Evolutionary conservation across 2,329 filamentous ascomycete genomes (phyloP), one percentile per base, ranked within the genome.

Genomic region (Plenodomus lindquistii): DNA sequence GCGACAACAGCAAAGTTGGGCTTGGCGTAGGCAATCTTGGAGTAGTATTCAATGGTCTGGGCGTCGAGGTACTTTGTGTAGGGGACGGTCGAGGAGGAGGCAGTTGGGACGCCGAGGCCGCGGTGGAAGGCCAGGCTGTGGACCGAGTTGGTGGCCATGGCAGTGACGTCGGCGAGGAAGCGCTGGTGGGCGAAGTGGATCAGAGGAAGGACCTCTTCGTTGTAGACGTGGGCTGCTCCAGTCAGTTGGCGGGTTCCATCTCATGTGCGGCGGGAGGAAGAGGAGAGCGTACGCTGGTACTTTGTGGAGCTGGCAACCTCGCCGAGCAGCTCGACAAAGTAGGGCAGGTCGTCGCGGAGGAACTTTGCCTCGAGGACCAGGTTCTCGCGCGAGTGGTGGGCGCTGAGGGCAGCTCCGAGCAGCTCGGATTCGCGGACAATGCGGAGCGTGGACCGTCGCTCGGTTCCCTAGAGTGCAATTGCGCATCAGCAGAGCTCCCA

Each of bases 401-500:
- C 82, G 65, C 80, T 83, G 78, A 97, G 85, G 84, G 93, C 86
- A 68, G 91, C 91, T 73, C 95, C 94, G 59, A 99, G 85, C 54
- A 99, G 87, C 79, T 99, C 94, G 67, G 90, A 85, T 80, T 99
- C 94, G 80, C 94, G 89, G 71, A 87, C 88, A 75, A 99, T 96
- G 73, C 92, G 89, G 69, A 99, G 81, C 50, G 90, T 90, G 61
- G 92, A 94, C 75, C 94, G 87, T 77, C 88, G 88, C 63, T 86
- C 76, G 66, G 94, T 99, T 81, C 87, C 91, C 88, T 93, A 68
- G n/a, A 59, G 45, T 40, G 44, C 54, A 64, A 65, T 66, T 62
- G 60, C 55, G 47, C 50, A 59, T 70, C 57, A 69, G 66, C 44
- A 17, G 41, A 44, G 52, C 48, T 50, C 42, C 8, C 6, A 10